Conservation (phyloP, 208 protist genomes). For the Trypanosomatidae sp. region DNA sequence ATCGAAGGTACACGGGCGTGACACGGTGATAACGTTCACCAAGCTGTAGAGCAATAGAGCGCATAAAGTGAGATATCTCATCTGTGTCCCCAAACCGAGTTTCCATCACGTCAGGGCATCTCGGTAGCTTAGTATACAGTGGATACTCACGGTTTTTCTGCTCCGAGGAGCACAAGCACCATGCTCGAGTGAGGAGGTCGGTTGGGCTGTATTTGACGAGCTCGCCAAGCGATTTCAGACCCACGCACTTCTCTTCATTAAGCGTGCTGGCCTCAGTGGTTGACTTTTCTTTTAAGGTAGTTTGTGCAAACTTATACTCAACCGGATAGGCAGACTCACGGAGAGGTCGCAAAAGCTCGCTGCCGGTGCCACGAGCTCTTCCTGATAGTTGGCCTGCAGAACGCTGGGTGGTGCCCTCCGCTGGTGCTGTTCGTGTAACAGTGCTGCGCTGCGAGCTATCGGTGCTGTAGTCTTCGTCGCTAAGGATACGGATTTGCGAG, state of each 20-base stretch:
- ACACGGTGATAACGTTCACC: conserved; percentile 31
- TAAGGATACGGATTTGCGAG: conserved; percentile 11
- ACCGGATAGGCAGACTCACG: conserved; percentile 28
- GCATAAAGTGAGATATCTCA: conserved; percentile 41
- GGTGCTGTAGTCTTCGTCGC: conserved; percentile 34
- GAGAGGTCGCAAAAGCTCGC: conserved; percentile 21
- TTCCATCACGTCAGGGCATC: conserved; percentile 37
- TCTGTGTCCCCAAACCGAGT: conserved; percentile 33
- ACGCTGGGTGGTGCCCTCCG: conserved; percentile 13
- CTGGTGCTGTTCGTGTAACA: neutral
- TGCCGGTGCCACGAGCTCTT: conserved; percentile 5
- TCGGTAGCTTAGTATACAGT: conserved; percentile 30
- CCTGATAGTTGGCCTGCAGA: conserved; percentile 6
- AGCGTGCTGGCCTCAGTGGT: conserved; percentile 15
- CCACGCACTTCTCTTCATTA: conserved; percentile 26
- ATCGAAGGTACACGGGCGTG: conserved; percentile 30
- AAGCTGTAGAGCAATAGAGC: conserved; percentile 29
- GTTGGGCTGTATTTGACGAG: conserved; percentile 37
- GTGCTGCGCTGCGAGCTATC: conserved; percentile 29
- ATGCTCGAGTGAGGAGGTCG: conserved; percentile 29
- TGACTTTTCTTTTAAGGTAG: conserved; percentile 7
- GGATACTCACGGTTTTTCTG: conserved; percentile 29
- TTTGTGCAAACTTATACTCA: conserved; percentile 27
- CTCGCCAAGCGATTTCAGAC: conserved; percentile 30
- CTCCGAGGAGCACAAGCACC: conserved; percentile 25